These are phyloP conservation scores for Entomortierella beljakovae DNA, from an alignment of 192 early-diverging fungal genomes.

Conservation along the genomic window DNA sequence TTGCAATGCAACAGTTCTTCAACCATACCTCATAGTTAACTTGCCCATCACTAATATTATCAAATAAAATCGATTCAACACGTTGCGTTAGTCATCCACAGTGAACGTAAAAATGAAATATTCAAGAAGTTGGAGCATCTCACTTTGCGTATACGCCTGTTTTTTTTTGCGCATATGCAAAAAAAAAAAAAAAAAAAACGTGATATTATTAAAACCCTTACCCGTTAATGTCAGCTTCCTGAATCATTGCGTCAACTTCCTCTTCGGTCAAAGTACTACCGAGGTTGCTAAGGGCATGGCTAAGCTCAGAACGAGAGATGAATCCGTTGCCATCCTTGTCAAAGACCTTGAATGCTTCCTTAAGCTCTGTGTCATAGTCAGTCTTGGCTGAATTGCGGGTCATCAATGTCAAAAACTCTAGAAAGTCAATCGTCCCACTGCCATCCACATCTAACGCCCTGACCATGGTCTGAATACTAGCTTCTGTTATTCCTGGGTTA, in stretches of 20 bases:
- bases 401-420: slow-evolving; percentile 95
- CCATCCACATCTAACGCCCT: slow-evolving; percentile 94
- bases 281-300: slow-evolving; percentile 88
- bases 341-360: slow-evolving; percentile 95
- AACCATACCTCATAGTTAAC: slow-evolving; percentile 39
- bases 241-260: slow-evolving; percentile 82
- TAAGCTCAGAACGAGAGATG: slow-evolving; percentile 88
- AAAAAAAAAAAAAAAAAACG: slow-evolving; percentile 13
- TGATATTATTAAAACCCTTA: too few species aligned
- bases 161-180: neutral
- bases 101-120: neutral
- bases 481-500: slow-evolving; percentile 91
- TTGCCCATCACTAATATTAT: slow-evolving; percentile 34
- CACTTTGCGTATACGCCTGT: neutral
- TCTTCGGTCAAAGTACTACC: slow-evolving; percentile 83
- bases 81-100: too few species aligned
- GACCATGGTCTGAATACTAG: slow-evolving; percentile 93
- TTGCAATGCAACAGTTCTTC: neutral
- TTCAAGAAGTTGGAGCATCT: neutral
- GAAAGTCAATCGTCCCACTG: slow-evolving; percentile 94
- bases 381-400: slow-evolving; percentile 84
- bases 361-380: slow-evolving; percentile 88
- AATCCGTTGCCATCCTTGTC: slow-evolving; percentile 93
- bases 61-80: neutral
- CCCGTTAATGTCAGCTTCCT: slow-evolving; percentile 72